Evolutionary conservation across 495 filamentous ascomycete species (phyloP).

Genomic region (Aspergillus affinis): DNA sequence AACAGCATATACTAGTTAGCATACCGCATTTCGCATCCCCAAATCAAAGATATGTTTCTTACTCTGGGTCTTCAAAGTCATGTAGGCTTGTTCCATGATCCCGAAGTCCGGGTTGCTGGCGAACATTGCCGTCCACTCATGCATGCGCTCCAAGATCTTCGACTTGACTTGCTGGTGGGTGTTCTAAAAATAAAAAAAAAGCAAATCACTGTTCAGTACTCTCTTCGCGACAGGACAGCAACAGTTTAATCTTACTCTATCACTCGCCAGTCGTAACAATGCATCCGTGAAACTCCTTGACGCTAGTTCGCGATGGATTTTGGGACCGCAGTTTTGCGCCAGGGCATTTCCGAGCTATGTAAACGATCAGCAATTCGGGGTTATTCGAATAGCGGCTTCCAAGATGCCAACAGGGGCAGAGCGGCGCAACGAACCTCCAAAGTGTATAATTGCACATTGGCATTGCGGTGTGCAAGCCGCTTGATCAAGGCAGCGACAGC

Average conservation of each 20-base stretch:
- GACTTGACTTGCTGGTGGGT: constrained; percentile 95
- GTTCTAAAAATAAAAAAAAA: constrained; percentile 61
- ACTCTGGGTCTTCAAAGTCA: constrained; percentile 80
- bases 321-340: constrained; percentile 88
- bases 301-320: constrained; percentile 90
- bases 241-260: constrained; percentile 54
- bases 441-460: constrained; percentile 98
- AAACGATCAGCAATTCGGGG: constrained; percentile 7
- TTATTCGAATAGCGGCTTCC: not conserved
- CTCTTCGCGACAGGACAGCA: not conserved
- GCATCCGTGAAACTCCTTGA: constrained; percentile 96
- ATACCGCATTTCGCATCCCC: not conserved
- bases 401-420: not conserved
- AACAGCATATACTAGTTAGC: constrained; percentile 5
- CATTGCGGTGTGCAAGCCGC: constrained; percentile 92
- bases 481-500: constrained; percentile 94
- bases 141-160: constrained; percentile 95
- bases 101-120: constrained; percentile 85
- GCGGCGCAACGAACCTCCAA: constrained; percentile 65
- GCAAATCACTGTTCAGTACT: constrained; percentile 8
- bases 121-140: constrained; percentile 96
- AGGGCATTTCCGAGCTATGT: constrained; percentile 80
- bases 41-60: constrained; percentile 18
- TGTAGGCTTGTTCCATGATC: constrained; percentile 96
- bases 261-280: constrained; percentile 81